Evolutionary conservation across 768 basidiomycete species (phyloP).

Genomic region (Obba rivulosa): DNA sequence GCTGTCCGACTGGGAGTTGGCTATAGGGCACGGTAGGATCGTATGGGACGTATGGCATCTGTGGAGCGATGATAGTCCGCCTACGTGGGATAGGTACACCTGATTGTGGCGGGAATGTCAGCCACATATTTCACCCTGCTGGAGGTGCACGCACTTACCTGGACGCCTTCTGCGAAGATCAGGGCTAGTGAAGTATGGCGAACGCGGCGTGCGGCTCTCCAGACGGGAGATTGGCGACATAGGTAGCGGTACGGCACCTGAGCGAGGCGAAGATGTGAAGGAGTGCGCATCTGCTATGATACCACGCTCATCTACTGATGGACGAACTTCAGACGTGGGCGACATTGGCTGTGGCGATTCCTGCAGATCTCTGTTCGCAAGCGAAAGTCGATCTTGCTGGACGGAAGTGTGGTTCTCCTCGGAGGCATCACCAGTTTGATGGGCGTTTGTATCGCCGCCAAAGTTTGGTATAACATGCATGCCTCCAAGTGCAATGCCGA

Average conservation of each 20-base stretch:
- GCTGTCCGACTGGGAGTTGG: slow-evolving; percentile 8
- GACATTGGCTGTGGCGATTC: slow-evolving; percentile 5
- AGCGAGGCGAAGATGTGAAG: slow-evolving; percentile 32
- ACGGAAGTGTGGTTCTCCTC: background rate
- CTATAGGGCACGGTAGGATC: background rate
- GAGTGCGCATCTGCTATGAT: slow-evolving; percentile 24
- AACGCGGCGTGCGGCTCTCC: slow-evolving; percentile 5
- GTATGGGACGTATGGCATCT: background rate
- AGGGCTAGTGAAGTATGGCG: background rate
- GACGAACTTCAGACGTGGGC: slow-evolving; percentile 6
- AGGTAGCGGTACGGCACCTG: slow-evolving; percentile 22
- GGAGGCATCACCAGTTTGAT: too few relatives aligned
- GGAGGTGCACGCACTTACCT: slow-evolving; percentile 6
- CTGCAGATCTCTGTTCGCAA: background rate
- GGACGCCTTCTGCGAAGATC: slow-evolving; percentile 4
- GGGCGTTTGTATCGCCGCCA: background rate
- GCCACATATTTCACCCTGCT: background rate
- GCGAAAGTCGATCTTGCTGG: background rate
- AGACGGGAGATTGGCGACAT: slow-evolving; percentile 9
- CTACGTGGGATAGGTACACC: slow-evolving; percentile 26
- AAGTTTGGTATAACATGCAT: too few relatives aligned
- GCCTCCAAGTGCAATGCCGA: slow-evolving; percentile 9
- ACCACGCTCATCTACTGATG: slow-evolving; percentile 9
- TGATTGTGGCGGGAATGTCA: background rate
- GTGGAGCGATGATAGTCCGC: slow-evolving; percentile 27